Evolutionary conservation across 116 monocot genomes (phyloP), one percentile per base, ranked within the genome.

Genomic region (Posidonia oceanica): DNA sequence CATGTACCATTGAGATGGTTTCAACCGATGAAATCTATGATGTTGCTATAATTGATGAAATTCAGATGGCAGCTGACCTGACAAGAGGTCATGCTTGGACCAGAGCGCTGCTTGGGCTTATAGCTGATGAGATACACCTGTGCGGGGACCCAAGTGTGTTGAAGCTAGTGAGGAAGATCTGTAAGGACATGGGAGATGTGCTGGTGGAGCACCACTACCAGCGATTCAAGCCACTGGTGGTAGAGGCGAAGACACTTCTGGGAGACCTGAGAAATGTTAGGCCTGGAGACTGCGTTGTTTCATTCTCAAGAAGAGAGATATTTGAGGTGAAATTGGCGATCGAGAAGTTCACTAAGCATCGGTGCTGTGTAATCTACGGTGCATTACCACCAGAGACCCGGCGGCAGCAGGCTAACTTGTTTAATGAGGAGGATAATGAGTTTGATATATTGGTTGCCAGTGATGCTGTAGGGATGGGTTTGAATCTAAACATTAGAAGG

Each of bases 331-430:
- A 84, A 69, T 52, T 97, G 59, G 89, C 92, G 7, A 82, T 97
- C 3, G 97, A 97, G 79, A 89, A 83, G 81, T 77, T 87, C 20
- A 92, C 92, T 4, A 80, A 80, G 41, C 97, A 92, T 70, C 87
- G 85, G 42, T 97, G 97, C 54, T 97, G 97, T 42, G 97, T 97
- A 17, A 97, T 97, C 58, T 97, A 97, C 51, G 97, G 97, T 13
- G 97, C 89, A 13, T 63, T 97, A 72, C 97, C 97, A 4, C 97
- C 97, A 0, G 89, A 92, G 74, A 97, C 97, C 1, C 73, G 96
- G 61, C 66, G 91, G 41, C 86, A 89, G 44, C 96, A 96, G 75
- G 96, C 96, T 0, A 81, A 42, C 14, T 75, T 96, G 73, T 96
- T 96, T 69, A 96, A 96, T 57, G 85, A 96, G 39, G 85, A 86